phyloP scores from a whole-genome alignment of 495 filamentous ascomycete species.

The Penicillium argentinense region DNA sequence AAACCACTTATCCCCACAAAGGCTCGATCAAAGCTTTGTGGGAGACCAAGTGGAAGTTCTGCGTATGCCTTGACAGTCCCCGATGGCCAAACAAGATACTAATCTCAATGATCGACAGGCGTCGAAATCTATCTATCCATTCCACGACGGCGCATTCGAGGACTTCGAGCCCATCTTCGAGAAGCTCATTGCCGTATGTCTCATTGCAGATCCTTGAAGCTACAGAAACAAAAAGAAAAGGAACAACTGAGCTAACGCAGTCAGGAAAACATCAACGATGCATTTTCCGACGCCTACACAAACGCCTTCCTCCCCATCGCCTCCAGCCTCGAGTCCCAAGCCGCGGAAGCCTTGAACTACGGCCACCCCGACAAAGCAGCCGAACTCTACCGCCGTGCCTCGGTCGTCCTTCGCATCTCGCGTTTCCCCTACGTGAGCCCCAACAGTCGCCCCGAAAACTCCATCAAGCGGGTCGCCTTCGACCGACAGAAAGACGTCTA shows the following conservation, averaged over 20 bases:
- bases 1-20: slow-evolving; percentile 56
- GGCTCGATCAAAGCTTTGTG: slow-evolving; percentile 71
- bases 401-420: slow-evolving; percentile 70
- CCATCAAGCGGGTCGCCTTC: slow-evolving; percentile 62
- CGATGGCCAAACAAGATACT: not conserved
- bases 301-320: slow-evolving; percentile 59
- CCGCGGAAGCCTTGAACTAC: slow-evolving; percentile 42
- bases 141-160: slow-evolving; percentile 67
- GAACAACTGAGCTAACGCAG: not conserved
- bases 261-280: slow-evolving; percentile 61
- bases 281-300: slow-evolving; percentile 63
- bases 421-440: slow-evolving; percentile 68
- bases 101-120: slow-evolving; percentile 43
- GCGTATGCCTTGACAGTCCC: slow-evolving; percentile 42
- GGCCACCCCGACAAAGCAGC: slow-evolving; percentile 52
- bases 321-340: slow-evolving; percentile 49
- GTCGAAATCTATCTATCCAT: slow-evolving; percentile 68
- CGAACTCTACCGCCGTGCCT: slow-evolving; percentile 66
- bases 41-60: slow-evolving; percentile 79
- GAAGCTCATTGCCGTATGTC: slow-evolving; percentile 55
- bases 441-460: slow-evolving; percentile 31
- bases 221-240: not conserved
- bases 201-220: too few species aligned
- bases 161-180: slow-evolving; percentile 76
- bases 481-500: slow-evolving; percentile 65